These are phyloP conservation scores for Pulveroboletus sp. DNA, from an alignment of 768 basidiomycete species.

Conservation along the genomic window DNA sequence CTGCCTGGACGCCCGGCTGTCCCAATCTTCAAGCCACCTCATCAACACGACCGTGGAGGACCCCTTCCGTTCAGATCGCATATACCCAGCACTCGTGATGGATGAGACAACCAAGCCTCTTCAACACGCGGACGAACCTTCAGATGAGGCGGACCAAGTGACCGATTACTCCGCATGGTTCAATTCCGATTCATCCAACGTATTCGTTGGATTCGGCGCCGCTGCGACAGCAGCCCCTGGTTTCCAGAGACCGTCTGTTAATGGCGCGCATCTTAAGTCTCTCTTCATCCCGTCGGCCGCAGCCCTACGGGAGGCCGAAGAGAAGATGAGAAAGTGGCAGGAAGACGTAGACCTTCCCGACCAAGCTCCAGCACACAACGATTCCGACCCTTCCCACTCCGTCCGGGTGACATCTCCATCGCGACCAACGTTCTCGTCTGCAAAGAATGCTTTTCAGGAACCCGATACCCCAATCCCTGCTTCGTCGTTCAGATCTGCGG, in stretches of 20 bases:
- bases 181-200: slow-evolving; percentile 29
- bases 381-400: slow-evolving; percentile 1
- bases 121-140: neutral
- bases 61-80: slow-evolving; percentile 17
- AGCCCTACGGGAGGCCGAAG: slow-evolving; percentile 53
- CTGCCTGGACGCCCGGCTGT: slow-evolving; percentile 43
- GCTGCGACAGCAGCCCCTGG: slow-evolving; percentile 27
- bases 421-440: slow-evolving; percentile 35
- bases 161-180: slow-evolving; percentile 51
- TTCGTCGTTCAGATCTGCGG: slow-evolving; percentile 25
- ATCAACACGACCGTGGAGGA: slow-evolving; percentile 5
- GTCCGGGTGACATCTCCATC: slow-evolving; percentile 11
- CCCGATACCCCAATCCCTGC: slow-evolving; percentile 42
- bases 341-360: slow-evolving; percentile 30
- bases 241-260: slow-evolving; percentile 18
- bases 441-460: slow-evolving; percentile 32
- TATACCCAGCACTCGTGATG: slow-evolving; percentile 18
- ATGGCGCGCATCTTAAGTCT: slow-evolving; percentile 17
- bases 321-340: slow-evolving; percentile 48
- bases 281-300: slow-evolving; percentile 49
- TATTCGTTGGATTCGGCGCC: slow-evolving; percentile 36
- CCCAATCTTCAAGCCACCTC: slow-evolving; percentile 28
- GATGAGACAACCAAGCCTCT: slow-evolving; percentile 11
- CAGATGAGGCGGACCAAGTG: slow-evolving; percentile 37
- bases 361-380: slow-evolving; percentile 21